Evolutionary conservation across 768 basidiomycete genomes (phyloP).

Genomic region (Pulveroboletus sp.): DNA sequence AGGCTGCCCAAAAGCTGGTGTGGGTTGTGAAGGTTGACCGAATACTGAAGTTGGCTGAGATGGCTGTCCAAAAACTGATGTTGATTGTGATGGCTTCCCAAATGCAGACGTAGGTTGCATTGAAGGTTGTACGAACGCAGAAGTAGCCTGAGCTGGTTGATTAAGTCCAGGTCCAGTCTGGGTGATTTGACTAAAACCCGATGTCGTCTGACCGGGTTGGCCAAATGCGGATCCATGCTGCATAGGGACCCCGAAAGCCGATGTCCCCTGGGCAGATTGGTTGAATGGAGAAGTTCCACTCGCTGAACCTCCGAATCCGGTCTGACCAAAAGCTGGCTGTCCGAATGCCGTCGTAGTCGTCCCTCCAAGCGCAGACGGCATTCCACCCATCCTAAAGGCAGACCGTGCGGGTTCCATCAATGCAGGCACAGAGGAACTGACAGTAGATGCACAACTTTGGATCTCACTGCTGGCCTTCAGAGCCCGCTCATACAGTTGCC

Average conservation of each 20-base stretch:
- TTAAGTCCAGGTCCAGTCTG: constrained; percentile 28
- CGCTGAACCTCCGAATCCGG: constrained; percentile 19
- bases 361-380: constrained; percentile 32
- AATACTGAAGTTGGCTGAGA: constrained; percentile 35
- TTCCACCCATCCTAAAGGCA: constrained; percentile 35
- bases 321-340: constrained; percentile 39
- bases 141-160: constrained; percentile 28
- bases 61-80: constrained; percentile 29
- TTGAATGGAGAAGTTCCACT: constrained; percentile 22
- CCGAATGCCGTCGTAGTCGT: constrained; percentile 30
- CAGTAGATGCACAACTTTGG: constrained; percentile 7
- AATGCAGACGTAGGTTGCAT: constrained; percentile 32
- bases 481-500: constrained; percentile 51
- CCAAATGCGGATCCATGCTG: constrained; percentile 36
- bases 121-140: constrained; percentile 25
- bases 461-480: constrained; percentile 35
- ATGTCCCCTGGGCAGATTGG: constrained; percentile 25
- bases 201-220: constrained; percentile 31
- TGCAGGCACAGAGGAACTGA: constrained; percentile 15
- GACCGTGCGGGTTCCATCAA: constrained; percentile 30
- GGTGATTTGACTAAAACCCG: constrained; percentile 35
- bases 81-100: constrained; percentile 27
- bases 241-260: constrained; percentile 33
- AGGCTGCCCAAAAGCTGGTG: constrained; percentile 31
- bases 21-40: constrained; percentile 28